Percentiles rank a stretch among this genome's conserved stretches.
phyloP scores from a whole-genome alignment of 805 yeast species.

The Suhomyces emberorum region DNA sequence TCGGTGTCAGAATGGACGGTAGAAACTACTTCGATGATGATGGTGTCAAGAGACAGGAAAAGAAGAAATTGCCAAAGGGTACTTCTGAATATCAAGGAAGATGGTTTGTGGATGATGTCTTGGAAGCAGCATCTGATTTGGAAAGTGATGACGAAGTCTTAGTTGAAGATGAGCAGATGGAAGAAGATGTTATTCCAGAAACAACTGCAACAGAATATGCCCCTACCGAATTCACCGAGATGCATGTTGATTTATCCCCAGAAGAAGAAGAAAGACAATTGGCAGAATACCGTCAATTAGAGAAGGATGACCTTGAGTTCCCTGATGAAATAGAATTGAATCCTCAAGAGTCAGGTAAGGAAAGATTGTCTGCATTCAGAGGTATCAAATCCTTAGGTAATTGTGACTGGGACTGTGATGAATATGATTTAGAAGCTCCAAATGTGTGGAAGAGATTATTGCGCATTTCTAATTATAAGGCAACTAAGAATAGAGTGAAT shows the following conservation, averaged over 20 bases:
- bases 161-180: conserved; percentile 31
- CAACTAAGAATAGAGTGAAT: conserved; percentile 63
- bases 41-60: conserved; percentile 12
- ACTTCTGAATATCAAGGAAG: conserved; percentile 74
- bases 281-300: conserved; percentile 61
- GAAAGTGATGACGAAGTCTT: conserved; percentile 43
- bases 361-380: conserved; percentile 73
- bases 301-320: conserved; percentile 82
- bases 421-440: conserved; percentile 73
- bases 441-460: conserved; percentile 71
- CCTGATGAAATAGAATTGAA: conserved; percentile 91
- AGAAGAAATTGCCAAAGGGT: conserved; percentile 57
- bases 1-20: conserved; percentile 58
- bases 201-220: conserved; percentile 32
- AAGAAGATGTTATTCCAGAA: conserved; percentile 16
- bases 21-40: conserved; percentile 44
- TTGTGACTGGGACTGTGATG: conserved; percentile 86
- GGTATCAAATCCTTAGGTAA: conserved; percentile 81
- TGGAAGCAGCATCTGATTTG: conserved; percentile 39
- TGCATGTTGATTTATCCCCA: conserved; percentile 67
- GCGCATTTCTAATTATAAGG: conserved; percentile 71
- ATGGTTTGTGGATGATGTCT: conserved; percentile 64
- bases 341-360: conserved; percentile 73
- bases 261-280: conserved; percentile 85
- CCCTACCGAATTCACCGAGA: conserved; percentile 51